Conservation (phyloP, 257 asterid genomes). For the Pogostemon cablin region DNA sequence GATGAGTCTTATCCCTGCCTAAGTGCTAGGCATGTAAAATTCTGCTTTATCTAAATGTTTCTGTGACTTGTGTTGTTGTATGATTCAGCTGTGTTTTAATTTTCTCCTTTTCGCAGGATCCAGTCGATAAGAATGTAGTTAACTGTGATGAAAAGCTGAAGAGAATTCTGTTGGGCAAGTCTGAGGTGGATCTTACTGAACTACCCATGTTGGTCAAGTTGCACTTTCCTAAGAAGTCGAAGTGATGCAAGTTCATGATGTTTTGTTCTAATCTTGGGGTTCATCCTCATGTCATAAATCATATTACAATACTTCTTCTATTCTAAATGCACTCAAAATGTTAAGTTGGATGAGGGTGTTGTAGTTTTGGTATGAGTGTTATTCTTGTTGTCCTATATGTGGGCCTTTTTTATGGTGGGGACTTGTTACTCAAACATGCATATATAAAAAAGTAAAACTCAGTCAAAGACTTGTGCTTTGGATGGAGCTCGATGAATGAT, state of each 20-base stretch:
- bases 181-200: conserved; percentile 72
- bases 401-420: neutral
- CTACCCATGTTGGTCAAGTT: conserved; percentile 80
- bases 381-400: neutral
- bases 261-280: conserved; percentile 8
- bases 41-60: neutral
- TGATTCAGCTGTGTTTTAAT: neutral
- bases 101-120: conserved; percentile 53
- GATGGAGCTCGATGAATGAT: neutral
- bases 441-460: neutral
- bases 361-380: neutral
- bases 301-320: neutral
- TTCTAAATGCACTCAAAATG: neutral
- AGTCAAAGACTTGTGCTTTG: neutral
- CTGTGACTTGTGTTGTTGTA: conserved; percentile 12
- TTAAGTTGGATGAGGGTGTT: neutral
- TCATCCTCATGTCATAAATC: conserved; percentile 4
- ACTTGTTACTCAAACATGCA: neutral
- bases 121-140: conserved; percentile 68
- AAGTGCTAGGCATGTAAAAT: neutral
- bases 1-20: neutral
- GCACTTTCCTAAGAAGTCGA: conserved; percentile 79
- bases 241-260: conserved; percentile 42
- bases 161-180: conserved; percentile 78
- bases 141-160: conserved; percentile 83